Base-by-base conservation (phyloP, 2,329 filamentous ascomycete genomes). In the Aspergillus fumigatiaffinis region DNA sequence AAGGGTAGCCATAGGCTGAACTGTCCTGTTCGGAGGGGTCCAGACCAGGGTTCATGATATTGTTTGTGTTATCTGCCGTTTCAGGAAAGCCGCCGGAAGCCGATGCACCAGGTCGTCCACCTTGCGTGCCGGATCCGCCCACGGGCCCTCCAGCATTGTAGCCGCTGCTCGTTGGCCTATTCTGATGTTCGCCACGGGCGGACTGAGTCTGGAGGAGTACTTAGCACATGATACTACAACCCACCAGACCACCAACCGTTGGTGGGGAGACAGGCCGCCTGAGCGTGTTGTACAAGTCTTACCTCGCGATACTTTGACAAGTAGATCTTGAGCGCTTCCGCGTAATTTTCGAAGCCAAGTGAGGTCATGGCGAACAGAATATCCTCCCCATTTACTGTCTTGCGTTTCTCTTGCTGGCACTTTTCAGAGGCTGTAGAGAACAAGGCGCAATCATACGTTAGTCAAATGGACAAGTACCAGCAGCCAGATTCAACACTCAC, bases 361-460 rank as follows among this genome's bases (percentile, higher is more conserved):
- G 94, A 99, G 7, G 93, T 97, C 94, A 99, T 99, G 60, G 94
- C 94, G 73, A 97, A 99, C 49, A 99, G 81, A 59, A 99, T 99
- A 70, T 99, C 94, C 77, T 99, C 94, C 66, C 94, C 94, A 71
- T 99, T 99, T 65, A 99, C 94, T 0, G 94, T 99, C 82, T 99
- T 99, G 69, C 94, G 87, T 82, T 99, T 99, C 77, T 99, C 94
- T 76, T 97, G 94, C 74, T 99, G 94, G 72, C 94, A 99, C 77
- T 99, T 99, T 77, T 99, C 94, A 62, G 94, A 97, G 28, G 94
- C 94, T 97, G 72, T 73, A 64, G 66, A 54, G 35, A n/a, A 46
- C 1, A 52, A 62, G 55, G 60, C n/a, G 29, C 4, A 14, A 35
- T 5, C 6, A 26, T 21, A 52, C 12, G 32, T 62, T 23, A 61